These are phyloP conservation scores for Oryza punctata DNA, from an alignment of 176 grass and related monocot species.

Conservation along the genomic window DNA sequence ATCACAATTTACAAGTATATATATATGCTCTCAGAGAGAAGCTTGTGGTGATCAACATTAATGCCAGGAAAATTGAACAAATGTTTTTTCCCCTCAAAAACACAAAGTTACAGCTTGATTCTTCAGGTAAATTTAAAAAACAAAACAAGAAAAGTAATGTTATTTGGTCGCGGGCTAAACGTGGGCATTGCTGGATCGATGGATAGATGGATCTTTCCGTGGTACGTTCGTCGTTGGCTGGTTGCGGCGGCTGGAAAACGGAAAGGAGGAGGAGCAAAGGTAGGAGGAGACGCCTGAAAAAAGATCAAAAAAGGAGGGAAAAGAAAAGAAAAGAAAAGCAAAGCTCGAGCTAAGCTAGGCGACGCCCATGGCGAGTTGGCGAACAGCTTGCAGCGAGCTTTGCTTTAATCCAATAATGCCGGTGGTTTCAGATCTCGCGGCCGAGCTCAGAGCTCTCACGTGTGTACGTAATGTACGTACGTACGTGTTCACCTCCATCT, in stretches of 20 bases:
- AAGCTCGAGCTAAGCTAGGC: not conserved
- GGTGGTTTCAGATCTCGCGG: conserved; percentile 37
- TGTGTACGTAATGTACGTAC: not conserved
- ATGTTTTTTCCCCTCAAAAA: not conserved
- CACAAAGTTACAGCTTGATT: not conserved
- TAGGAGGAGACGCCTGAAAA: conserved; percentile 19
- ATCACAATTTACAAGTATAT: not conserved
- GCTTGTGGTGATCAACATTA: not conserved
- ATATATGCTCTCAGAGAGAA: not conserved
- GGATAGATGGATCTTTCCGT: not conserved
- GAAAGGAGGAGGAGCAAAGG: not conserved
- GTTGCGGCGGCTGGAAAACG: not conserved
- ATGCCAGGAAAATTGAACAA: not conserved
- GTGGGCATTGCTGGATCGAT: too few species aligned
- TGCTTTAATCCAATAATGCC: conserved; percentile 37
- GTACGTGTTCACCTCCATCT: conserved; percentile 19
- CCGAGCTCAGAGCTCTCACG: not conserved
- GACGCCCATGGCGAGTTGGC: conserved; percentile 32
- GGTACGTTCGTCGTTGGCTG: not conserved
- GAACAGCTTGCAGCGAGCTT: conserved; percentile 6
- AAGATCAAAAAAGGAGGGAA: conserved; percentile 1
- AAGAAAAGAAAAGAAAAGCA: not conserved
- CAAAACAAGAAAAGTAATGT: too few species aligned
- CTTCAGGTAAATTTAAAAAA: not conserved
- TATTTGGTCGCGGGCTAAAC: too few species aligned